phyloP scores from a whole-genome alignment of 208 protist genomes.

The Trypanosoma rangeli region DNA sequence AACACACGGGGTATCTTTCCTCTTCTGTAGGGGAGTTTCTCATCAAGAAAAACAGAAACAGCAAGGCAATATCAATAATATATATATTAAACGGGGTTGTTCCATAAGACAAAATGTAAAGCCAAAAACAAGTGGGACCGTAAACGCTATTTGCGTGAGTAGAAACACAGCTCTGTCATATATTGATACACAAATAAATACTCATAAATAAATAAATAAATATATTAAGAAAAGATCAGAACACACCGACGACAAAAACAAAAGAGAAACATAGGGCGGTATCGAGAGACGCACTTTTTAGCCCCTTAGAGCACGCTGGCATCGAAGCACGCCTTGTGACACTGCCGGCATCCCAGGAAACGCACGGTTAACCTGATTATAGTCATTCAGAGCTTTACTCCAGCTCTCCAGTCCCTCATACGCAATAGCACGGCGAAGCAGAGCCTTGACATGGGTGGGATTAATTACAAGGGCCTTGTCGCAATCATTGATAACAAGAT shows the following conservation, averaged over 20 bases:
- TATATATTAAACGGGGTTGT: too few relatives aligned
- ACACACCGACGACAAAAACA: background rate
- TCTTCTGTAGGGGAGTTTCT: background rate
- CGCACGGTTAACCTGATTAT: conserved; percentile 62
- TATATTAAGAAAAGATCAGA: too few relatives aligned
- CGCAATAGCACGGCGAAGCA: conserved; percentile 88
- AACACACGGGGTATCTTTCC: conserved; percentile 12
- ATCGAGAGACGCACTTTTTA: background rate
- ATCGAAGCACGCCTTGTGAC: conserved; percentile 80
- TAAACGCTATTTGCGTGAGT: too few relatives aligned
- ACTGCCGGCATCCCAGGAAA: conserved; percentile 56
- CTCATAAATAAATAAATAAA: background rate
- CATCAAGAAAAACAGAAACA: background rate
- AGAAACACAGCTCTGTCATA: too few relatives aligned
- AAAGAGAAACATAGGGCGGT: background rate
- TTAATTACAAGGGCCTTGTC: conserved; percentile 80
- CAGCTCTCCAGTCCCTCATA: conserved; percentile 92
- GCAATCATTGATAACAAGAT: conserved; percentile 85
- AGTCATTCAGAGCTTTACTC: conserved; percentile 88
- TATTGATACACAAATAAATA: too few relatives aligned
- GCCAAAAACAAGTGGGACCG: background rate
- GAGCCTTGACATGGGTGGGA: conserved; percentile 81
- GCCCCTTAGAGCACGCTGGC: conserved; percentile 62
- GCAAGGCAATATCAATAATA: background rate
- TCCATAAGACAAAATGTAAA: conserved; percentile 10